Base-by-base conservation (phyloP, 2,329 filamentous ascomycete genomes). In the Fusarium buharicum region DNA sequence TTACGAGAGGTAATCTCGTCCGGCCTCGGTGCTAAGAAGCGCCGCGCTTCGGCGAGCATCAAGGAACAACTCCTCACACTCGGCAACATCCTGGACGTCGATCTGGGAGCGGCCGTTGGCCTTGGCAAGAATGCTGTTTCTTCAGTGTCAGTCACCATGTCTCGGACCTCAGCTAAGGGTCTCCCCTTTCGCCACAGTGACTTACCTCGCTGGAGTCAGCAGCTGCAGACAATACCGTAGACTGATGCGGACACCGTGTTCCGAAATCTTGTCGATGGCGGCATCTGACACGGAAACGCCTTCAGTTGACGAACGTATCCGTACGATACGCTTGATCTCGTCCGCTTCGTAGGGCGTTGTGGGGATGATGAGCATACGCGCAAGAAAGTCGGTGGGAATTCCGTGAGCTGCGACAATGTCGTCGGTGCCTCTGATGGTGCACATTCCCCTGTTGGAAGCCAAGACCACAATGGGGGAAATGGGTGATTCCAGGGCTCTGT, bases 381-480 rank as follows among this genome's bases (percentile, higher is more conserved):
- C 90, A 51, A 99, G 85, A 68, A 99, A 93, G 77, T 99, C 95
- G 10, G 94, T 87, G 14, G 95, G 95, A 68, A 99, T 90, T 73
- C 95, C 95, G 79, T 99, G 95, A 4, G 95, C 92, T 52, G 93
- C 92, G 69, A 90, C 84, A 73, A 95, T 84, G 75, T 91, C 86
- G 69, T 90, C 85, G 53, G 91, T 94, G 73, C 94, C 94, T 70
- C 93, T 91, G 74, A 99, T 95, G 66, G 92, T 91, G 65, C 92
- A 94, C 82, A 93, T 90, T 76, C 95, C 95, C 72, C 95, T 90
- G 81, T 99, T 99, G 37, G 95, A 98, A 57, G 95, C 95, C 59
- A 99, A 89, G 67, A 99, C 95, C 60, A 99, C 95, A 73, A 99
- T 97, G 55, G 95, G 95, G 2, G 94, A 94, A 73, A 99, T 96